These are phyloP conservation scores for Pseudopyricularia javanii DNA, from an alignment of 2,329 filamentous ascomycete species.

Conservation along the genomic window DNA sequence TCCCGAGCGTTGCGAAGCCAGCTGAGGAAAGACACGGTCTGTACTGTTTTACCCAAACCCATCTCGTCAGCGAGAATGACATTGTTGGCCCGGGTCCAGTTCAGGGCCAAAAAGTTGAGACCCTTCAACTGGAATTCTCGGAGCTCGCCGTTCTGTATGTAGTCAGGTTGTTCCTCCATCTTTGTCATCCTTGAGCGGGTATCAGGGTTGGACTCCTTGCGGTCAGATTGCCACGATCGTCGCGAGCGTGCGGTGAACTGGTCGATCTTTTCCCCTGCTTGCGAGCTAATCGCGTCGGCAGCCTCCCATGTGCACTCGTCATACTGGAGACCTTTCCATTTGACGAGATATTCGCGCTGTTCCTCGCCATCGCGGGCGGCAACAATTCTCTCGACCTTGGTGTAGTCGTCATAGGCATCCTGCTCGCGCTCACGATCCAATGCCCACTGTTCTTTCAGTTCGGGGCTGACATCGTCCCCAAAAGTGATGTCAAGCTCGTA, in stretches of 20 bases:
- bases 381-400: slow-evolving; percentile 86
- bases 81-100: slow-evolving; percentile 89
- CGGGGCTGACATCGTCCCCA: slow-evolving; percentile 62
- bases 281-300: slow-evolving; percentile 53
- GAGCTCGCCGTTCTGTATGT: slow-evolving; percentile 73
- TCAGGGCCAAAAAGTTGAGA: slow-evolving; percentile 88
- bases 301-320: slow-evolving; percentile 92
- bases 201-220: slow-evolving; percentile 60
- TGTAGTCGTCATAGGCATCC: slow-evolving; percentile 80
- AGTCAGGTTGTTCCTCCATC: slow-evolving; percentile 71
- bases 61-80: slow-evolving; percentile 98
- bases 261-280: slow-evolving; percentile 83
- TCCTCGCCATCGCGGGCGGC: slow-evolving; percentile 69
- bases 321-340: slow-evolving; percentile 92
- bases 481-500: slow-evolving; percentile 68
- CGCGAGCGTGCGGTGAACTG: slow-evolving; percentile 76
- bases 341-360: slow-evolving; percentile 81
- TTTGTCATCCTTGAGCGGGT: slow-evolving; percentile 64
- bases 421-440: slow-evolving; percentile 87
- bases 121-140: slow-evolving; percentile 90
- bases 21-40: slow-evolving; percentile 92
- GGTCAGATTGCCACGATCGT: slow-evolving; percentile 70
- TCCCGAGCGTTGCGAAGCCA: slow-evolving; percentile 84
- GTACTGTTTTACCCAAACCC: slow-evolving; percentile 95
- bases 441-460: slow-evolving; percentile 87